Conservation (phyloP, 1,284 basidiomycete genomes). For the Psilocybe mexicana region DNA sequence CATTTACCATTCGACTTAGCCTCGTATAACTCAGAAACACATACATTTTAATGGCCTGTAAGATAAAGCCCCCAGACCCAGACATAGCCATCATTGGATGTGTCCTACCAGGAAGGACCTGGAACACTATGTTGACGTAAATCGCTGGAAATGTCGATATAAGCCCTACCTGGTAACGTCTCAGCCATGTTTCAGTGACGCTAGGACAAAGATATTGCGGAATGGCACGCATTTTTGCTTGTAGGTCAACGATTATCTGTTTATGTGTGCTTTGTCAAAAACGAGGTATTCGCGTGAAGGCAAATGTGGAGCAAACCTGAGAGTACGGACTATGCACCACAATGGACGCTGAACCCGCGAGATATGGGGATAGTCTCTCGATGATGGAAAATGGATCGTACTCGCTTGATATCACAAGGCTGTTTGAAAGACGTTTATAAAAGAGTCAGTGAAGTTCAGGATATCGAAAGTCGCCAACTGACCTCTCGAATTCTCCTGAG, state of each 20-base stretch:
- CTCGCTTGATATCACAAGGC: conserved; percentile 81
- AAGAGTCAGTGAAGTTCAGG: background rate
- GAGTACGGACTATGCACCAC: conserved; percentile 85
- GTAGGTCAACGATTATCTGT: conserved; percentile 74
- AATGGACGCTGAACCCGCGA: conserved; percentile 85
- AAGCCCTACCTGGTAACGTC: conserved; percentile 78
- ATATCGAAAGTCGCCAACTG: background rate
- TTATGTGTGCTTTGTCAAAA: background rate
- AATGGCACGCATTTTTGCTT: conserved; percentile 68
- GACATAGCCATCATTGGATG: conserved; percentile 95
- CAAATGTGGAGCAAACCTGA: conserved; percentile 49
- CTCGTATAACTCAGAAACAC: conserved; percentile 24
- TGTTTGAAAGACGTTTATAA: conserved; percentile 30
- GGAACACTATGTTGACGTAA: background rate
- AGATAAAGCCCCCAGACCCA: conserved; percentile 86
- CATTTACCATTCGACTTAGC: background rate
- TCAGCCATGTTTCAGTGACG: conserved; percentile 87
- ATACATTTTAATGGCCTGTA: conserved; percentile 86
- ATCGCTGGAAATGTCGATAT: background rate
- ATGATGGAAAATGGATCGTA: conserved; percentile 88
- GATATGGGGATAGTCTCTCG: conserved; percentile 70
- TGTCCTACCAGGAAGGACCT: conserved; percentile 90
- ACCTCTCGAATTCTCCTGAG: conserved; percentile 86
- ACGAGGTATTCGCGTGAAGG: background rate
- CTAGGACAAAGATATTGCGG: conserved; percentile 78